Evolutionary conservation across 495 filamentous ascomycete species (phyloP), one percentile per base, ranked within the genome.

Genomic region (Massariosphaeria phaeospora): DNA sequence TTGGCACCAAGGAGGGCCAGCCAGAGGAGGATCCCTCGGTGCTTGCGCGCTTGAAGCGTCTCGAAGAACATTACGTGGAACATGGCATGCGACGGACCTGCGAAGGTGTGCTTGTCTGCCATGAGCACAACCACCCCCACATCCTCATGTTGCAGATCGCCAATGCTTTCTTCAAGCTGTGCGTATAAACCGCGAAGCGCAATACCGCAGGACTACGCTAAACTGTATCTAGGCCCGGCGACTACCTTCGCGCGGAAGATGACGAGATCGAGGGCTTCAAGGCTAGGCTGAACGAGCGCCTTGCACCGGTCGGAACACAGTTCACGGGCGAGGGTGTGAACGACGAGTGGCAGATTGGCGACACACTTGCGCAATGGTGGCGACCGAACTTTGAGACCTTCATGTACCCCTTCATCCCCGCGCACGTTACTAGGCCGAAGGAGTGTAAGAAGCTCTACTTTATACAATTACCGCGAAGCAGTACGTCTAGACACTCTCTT

Each of bases 401-500:
- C 76, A 96, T 96, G 93, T 98, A 98, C 69, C 93, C 93, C 0
- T 98, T 95, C 71, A 82, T 96, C 38, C 93, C 93, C 6, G 86
- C 89, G 15, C 93, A 98, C 70, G 86, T 95, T 52, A 95, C 93
- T 8, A 79, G 94, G 35, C 93, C 93, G 15, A 98, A 96, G 76
- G 93, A 98, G 77, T 96, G 91, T 76, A 98, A 98, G 78, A 98
- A 98, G 79, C 76, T 96, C 42, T 98, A 96, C 69, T 88, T 97
- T 49, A 95, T 98, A 44, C 86, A 95, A 70, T 72, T 98, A 17
- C 93, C 93, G 0, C 79, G 87, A 68, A 89, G 85, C 55, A 97
- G 91, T 95, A 78, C 25, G 85, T 79, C 21, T 25, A 3, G 41
- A 24, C 33, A 6, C 21, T 43, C 24, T 30, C 18, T 13, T 52